Evolutionary conservation across 352 stramenopile species (phyloP), one percentile per base, ranked within the genome.

Genomic region (Pythium periplocum): DNA sequence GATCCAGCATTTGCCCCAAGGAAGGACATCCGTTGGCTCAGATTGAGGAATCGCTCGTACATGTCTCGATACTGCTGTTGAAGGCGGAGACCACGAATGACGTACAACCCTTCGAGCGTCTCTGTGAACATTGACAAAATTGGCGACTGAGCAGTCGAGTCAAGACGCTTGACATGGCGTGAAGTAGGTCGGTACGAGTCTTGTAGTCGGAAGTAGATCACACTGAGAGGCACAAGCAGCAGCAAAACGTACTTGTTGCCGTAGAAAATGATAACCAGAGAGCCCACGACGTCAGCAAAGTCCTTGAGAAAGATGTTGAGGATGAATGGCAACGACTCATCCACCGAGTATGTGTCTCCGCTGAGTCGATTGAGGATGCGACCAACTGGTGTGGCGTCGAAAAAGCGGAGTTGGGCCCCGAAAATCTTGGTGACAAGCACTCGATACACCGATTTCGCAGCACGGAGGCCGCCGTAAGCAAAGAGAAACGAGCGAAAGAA

Each of bases 301-400:
- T 96, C 84, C 38, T 87, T 90, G 9, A 96, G 59, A 46, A 93
- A 92, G 38, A 95, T 81, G 54, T 96, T 96, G 48, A 96, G 68
- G 43, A 86, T 84, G 48, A 97, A 96, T 5, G 89, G 87, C 10
- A 96, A 62, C 11, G 80, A 89, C 56, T 95, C 83, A 61, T 96
- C 87, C 6, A 96, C 71, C 3, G 74, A 65, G 50, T 93, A 96
- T 6, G 81, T 90, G 47, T 95, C 82, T 6, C 80, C 76, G 31
- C 81, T 89, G n/a, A 93, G 52, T 7, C 84, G 68, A 35, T 95
- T 95, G 2, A 92, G 59, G 38, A 95, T 75, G 10, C 80, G 80
- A 0, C 82, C 84, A 11, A 75, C 56, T 2, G 84, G 81, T 8
- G 78, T 93, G 26, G 47, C 51, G 45, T 88, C 79, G 43, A 91